Conservation (phyloP, 1,284 basidiomycete species). For the Moniliophthora roreri region DNA sequence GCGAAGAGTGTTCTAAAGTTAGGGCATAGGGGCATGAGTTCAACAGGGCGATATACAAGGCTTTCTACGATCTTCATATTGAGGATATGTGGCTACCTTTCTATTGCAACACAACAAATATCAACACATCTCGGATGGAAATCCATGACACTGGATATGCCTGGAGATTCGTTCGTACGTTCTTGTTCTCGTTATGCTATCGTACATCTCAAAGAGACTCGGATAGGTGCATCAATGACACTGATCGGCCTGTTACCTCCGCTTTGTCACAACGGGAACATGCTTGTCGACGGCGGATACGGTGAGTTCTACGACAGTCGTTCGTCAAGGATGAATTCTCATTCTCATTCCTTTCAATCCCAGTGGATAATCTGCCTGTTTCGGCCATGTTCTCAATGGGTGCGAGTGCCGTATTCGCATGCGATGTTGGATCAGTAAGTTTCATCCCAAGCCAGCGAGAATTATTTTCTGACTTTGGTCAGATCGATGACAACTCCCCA, state of each 20-base stretch:
- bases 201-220: constrained; percentile 15
- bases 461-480: constrained; percentile 10
- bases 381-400: constrained; percentile 93
- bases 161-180: constrained; percentile 83
- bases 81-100: constrained; percentile 99
- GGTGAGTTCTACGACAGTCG: constrained; percentile 45
- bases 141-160: constrained; percentile 96
- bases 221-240: constrained; percentile 97
- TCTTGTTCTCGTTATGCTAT: neutral
- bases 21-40: constrained; percentile 82
- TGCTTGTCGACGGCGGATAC: constrained; percentile 95
- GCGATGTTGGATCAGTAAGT: constrained; percentile 89
- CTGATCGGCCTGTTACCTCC: constrained; percentile 94
- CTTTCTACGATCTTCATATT: constrained; percentile 93
- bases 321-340: neutral
- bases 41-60: constrained; percentile 82
- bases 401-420: constrained; percentile 90
- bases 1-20: constrained; percentile 12
- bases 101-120: constrained; percentile 99
- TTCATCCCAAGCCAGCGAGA: neutral
- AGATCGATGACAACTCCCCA: constrained; percentile 94
- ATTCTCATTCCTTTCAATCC: constrained; percentile 5
- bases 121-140: constrained; percentile 96
- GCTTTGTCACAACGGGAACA: constrained; percentile 90
- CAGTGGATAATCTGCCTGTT: constrained; percentile 92